Conservation (phyloP, 2,329 filamentous ascomycete genomes). For the Parastagonospora nodorum region DNA sequence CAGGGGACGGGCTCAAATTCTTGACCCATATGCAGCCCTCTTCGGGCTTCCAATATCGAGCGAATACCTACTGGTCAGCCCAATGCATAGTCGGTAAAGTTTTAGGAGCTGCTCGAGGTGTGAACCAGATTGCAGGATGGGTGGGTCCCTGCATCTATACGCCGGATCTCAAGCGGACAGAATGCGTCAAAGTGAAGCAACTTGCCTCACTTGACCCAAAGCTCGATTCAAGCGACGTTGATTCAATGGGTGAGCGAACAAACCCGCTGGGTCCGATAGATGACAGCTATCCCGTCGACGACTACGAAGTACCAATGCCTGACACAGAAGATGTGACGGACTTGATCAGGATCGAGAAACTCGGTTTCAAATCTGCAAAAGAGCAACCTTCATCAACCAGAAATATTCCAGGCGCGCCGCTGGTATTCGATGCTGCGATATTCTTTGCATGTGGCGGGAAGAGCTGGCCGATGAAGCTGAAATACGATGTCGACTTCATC, state of each 20-base stretch:
- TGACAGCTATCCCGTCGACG: conserved; percentile 65
- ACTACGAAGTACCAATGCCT: conserved; percentile 68
- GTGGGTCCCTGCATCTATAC: conserved; percentile 73
- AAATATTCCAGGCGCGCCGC: conserved; percentile 35
- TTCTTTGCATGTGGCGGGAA: conserved; percentile 48
- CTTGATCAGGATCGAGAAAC: conserved; percentile 70
- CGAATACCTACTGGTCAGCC: conserved; percentile 77
- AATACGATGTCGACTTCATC: conserved; percentile 50
- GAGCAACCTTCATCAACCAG: conserved; percentile 37
- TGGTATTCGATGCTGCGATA: conserved; percentile 47
- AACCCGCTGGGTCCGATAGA: conserved; percentile 70
- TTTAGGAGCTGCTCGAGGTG: conserved; percentile 68
- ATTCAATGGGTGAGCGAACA: conserved; percentile 69
- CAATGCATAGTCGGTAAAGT: conserved; percentile 76
- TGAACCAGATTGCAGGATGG: conserved; percentile 73
- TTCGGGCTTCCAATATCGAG: conserved; percentile 77
- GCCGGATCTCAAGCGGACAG: conserved; percentile 67
- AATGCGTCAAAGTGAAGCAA: conserved; percentile 72
- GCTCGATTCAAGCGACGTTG: conserved; percentile 64
- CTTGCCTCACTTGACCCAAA: conserved; percentile 59
- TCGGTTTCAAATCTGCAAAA: conserved; percentile 61
- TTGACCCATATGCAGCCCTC: conserved; percentile 71
- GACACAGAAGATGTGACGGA: conserved; percentile 65
- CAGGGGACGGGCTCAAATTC: conserved; percentile 67
- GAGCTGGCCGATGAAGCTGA: conserved; percentile 46